phyloP scores from a whole-genome alignment of 2,329 filamentous ascomycete genomes.

The Stemphylium beticola region DNA sequence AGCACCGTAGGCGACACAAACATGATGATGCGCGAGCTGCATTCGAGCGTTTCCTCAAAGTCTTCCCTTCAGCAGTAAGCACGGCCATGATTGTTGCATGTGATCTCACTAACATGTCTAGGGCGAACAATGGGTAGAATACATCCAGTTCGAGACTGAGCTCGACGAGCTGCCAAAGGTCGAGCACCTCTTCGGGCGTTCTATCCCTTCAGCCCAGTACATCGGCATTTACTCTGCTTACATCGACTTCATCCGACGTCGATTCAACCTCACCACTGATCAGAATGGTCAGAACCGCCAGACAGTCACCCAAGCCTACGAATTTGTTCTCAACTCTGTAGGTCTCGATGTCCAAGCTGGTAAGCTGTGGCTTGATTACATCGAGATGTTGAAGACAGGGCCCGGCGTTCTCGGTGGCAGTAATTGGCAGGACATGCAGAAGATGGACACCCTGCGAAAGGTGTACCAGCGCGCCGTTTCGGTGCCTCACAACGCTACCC shows the following conservation, averaged over 20 bases:
- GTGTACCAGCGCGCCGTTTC: slow-evolving; percentile 90
- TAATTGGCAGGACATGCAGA: slow-evolving; percentile 96
- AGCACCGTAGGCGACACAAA: slow-evolving; percentile 81
- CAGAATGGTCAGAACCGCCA: slow-evolving; percentile 75
- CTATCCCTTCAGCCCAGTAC: slow-evolving; percentile 78
- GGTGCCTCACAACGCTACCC: slow-evolving; percentile 82
- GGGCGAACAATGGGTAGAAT: slow-evolving; percentile 91
- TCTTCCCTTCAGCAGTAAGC: slow-evolving; percentile 92
- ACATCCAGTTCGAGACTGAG: slow-evolving; percentile 87
- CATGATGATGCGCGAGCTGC: slow-evolving; percentile 78
- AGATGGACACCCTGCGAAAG: slow-evolving; percentile 92
- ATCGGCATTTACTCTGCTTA: slow-evolving; percentile 92
- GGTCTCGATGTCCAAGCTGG: slow-evolving; percentile 92
- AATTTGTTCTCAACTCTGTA: slow-evolving; percentile 87
- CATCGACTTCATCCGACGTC: slow-evolving; percentile 90
- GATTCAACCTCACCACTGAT: slow-evolving; percentile 86
- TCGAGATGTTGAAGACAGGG: slow-evolving; percentile 87
- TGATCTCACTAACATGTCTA: slow-evolving; percentile 60
- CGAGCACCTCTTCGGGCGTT: slow-evolving; percentile 82
- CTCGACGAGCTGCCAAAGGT: slow-evolving; percentile 81
- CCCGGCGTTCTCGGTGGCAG: slow-evolving; percentile 85
- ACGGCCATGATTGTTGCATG: slow-evolving; percentile 5
- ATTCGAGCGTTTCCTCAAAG: slow-evolving; percentile 84
- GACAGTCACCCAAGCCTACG: slow-evolving; percentile 84
- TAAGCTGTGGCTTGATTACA: slow-evolving; percentile 90